A percentile compares a stretch with the other conserved stretches of the same genome.
These are phyloP conservation scores for Plasmopara viticola DNA, from an alignment of 352 stramenopile species.

Conservation along the genomic window DNA sequence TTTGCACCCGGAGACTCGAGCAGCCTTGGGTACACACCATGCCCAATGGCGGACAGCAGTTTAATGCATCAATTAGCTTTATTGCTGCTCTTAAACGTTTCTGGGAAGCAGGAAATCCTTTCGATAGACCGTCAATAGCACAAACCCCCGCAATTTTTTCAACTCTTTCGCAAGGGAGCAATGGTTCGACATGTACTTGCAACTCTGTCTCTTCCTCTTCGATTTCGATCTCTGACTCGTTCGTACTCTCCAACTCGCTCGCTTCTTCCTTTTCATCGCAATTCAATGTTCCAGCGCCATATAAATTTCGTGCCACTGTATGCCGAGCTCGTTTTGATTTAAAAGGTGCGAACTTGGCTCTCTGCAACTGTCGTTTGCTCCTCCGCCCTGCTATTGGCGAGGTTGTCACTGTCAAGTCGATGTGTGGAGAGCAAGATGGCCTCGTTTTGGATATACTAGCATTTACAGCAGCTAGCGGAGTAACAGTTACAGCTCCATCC, in stretches of 20 bases:
- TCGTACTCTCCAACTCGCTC: slow-evolving; percentile 1
- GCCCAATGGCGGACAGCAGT: slow-evolving; percentile 42
- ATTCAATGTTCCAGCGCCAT: slow-evolving; percentile 12
- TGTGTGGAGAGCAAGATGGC: slow-evolving; percentile 17
- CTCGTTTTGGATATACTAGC: slow-evolving; percentile 1
- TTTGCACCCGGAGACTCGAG: slow-evolving; percentile 37
- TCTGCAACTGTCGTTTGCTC: slow-evolving; percentile 18
- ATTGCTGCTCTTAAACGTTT: slow-evolving; percentile 42
- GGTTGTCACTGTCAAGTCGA: slow-evolving; percentile 12
- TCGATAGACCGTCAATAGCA: slow-evolving; percentile 1
- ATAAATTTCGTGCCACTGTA: slow-evolving; percentile 19
- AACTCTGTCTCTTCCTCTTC: slow-evolving; percentile 9
- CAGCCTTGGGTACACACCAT: slow-evolving; percentile 41
- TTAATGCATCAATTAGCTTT: slow-evolving; percentile 47
- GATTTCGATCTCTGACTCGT: slow-evolving; percentile 15
- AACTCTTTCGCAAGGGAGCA: neutral
- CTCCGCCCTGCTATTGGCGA: slow-evolving; percentile 13
- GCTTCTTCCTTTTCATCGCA: slow-evolving; percentile 13
- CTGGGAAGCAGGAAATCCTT: slow-evolving; percentile 27
- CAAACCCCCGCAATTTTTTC: slow-evolving; percentile 16
- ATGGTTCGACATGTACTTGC: neutral
- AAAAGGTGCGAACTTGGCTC: neutral
- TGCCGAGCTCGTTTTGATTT: slow-evolving; percentile 13
- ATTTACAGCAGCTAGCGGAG: slow-evolving; percentile 7
- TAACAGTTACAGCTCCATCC: slow-evolving; percentile 5